Percentiles rank a stretch among this genome's conserved stretches.
These are phyloP conservation scores for Entonaema liquescens DNA, from an alignment of 495 filamentous ascomycete genomes.

Conservation along the genomic window DNA sequence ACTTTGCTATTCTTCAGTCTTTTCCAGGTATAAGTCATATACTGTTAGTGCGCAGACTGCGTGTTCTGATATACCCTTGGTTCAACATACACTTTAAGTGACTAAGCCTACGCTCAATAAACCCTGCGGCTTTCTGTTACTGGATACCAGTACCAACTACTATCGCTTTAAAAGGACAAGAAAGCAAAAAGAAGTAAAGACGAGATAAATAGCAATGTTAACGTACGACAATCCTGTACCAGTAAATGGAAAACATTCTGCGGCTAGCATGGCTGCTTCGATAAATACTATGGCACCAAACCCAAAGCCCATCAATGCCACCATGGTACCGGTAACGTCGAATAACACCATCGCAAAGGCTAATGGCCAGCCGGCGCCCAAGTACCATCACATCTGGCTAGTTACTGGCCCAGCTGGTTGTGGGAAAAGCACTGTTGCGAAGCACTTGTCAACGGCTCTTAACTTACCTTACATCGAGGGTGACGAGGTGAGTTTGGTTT, in stretches of 20 bases:
- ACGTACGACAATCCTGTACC: slow-evolving; percentile 53
- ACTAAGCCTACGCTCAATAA: neutral
- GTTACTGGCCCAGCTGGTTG: slow-evolving; percentile 98
- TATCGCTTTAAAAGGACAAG: neutral
- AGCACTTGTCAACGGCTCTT: slow-evolving; percentile 75
- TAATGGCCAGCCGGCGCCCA: slow-evolving; percentile 37
- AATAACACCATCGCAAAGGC: slow-evolving; percentile 38
- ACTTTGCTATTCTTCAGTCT: slow-evolving; percentile 15
- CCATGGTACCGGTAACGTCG: slow-evolving; percentile 42
- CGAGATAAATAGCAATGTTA: slow-evolving; percentile 47
- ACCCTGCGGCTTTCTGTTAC: neutral
- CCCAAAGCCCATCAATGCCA: slow-evolving; percentile 46
- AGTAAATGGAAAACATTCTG: slow-evolving; percentile 48
- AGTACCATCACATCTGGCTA: slow-evolving; percentile 88
- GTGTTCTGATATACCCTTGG: slow-evolving; percentile 19
- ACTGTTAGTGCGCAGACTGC: slow-evolving; percentile 17
- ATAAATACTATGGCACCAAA: slow-evolving; percentile 48
- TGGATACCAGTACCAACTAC: slow-evolving; percentile 3
- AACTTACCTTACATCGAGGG: slow-evolving; percentile 89
- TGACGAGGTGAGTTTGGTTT: slow-evolving; percentile 76
- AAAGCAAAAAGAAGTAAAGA: neutral
- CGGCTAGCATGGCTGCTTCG: slow-evolving; percentile 44
- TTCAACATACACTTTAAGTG: slow-evolving; percentile 10
- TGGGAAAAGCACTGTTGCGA: slow-evolving; percentile 93
- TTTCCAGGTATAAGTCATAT: slow-evolving; percentile 5